Conservation (phyloP, 2,329 filamentous ascomycete species). For the Phialophora verrucosa region DNA sequence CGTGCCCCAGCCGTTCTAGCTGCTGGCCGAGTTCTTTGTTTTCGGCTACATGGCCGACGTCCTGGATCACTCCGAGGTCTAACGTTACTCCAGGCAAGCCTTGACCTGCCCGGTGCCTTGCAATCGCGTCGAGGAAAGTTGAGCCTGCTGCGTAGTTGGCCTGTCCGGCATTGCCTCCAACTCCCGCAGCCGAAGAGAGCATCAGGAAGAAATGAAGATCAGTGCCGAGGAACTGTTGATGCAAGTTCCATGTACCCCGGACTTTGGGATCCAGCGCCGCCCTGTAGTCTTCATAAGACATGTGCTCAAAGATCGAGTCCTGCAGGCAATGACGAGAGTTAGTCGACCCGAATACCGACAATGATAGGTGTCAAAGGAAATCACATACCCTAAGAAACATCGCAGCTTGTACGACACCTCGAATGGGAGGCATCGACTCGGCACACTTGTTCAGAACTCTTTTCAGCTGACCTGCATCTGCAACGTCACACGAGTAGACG, state of each 20-base stretch:
- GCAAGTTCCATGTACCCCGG: constrained; percentile 47
- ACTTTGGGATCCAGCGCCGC: constrained; percentile 50
- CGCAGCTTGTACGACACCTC: constrained; percentile 54
- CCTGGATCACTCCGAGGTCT: too few relatives aligned
- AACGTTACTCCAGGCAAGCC: too few relatives aligned
- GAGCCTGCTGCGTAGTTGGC: too few relatives aligned
- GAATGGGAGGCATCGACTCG: constrained; percentile 45
- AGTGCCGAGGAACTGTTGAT: constrained; percentile 29
- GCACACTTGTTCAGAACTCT: constrained; percentile 32
- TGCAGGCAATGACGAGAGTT: constrained; percentile 31
- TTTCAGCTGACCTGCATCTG: constrained; percentile 28
- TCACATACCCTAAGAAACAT: constrained; percentile 46
- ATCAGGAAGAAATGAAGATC: constrained; percentile 50
- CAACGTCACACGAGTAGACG: background rate
- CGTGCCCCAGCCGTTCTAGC: too few relatives aligned
- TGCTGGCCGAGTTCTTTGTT: too few relatives aligned
- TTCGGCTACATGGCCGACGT: too few relatives aligned
- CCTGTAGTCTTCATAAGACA: constrained; percentile 49
- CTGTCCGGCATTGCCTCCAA: constrained; percentile 54
- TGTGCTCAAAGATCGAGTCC: constrained; percentile 45
- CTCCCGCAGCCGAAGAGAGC: constrained; percentile 48
- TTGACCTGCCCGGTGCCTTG: too few relatives aligned
- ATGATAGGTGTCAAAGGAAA: background rate
- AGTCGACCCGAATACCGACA: background rate
- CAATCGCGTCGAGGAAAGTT: too few relatives aligned